Evolutionary conservation across 495 filamentous ascomycete genomes (phyloP).

Genomic region (Lepraria neglecta): DNA sequence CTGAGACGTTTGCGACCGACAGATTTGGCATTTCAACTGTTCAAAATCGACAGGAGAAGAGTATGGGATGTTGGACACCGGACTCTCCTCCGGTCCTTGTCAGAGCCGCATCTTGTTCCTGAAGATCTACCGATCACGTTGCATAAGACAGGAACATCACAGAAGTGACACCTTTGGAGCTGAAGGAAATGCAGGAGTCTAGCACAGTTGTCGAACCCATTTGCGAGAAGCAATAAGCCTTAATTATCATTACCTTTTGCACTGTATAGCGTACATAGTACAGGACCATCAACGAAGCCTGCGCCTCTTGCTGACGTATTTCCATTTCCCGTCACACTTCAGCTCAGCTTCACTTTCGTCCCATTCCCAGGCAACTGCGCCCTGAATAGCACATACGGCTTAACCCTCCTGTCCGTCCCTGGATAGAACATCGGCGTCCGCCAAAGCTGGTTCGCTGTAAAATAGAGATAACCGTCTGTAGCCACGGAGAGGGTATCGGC

Average conservation of each 20-base stretch:
- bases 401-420: slow-evolving; percentile 29
- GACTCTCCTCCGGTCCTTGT: not conserved
- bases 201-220: too few species aligned
- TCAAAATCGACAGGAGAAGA: not conserved
- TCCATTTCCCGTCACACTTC: not conserved
- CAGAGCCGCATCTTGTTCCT: slow-evolving; percentile 16
- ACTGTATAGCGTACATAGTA: not conserved
- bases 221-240: too few species aligned
- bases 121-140: slow-evolving; percentile 12
- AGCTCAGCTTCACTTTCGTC: slow-evolving; percentile 28
- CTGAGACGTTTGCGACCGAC: not conserved
- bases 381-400: slow-evolving; percentile 36
- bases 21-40: not conserved
- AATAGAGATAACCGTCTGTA: slow-evolving; percentile 34
- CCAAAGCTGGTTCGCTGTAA: slow-evolving; percentile 30
- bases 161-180: not conserved
- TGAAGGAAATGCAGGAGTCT: too few species aligned
- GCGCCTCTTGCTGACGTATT: not conserved
- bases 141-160: not conserved
- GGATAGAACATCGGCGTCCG: slow-evolving; percentile 25
- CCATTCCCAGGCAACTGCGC: slow-evolving; percentile 33
- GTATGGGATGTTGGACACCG: not conserved
- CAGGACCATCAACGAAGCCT: not conserved
- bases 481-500: slow-evolving; percentile 31
- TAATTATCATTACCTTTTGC: too few species aligned